These are phyloP conservation scores for Phytophthora uliginosa DNA, from an alignment of 352 stramenopile species.

Conservation along the genomic window DNA sequence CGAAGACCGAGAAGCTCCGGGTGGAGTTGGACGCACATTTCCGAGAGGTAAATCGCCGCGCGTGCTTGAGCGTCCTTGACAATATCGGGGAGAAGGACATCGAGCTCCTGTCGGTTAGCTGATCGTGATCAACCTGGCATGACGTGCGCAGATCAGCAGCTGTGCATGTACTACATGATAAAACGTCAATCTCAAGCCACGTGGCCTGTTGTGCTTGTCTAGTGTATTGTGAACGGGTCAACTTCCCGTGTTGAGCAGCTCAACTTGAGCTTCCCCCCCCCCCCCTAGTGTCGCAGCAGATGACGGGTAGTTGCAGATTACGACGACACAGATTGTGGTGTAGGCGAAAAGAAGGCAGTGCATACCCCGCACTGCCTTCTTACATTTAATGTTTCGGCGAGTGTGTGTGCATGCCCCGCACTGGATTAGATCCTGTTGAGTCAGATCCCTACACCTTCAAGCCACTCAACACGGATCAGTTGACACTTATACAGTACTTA, in stretches of 20 bases:
- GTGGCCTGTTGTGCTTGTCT: conserved; percentile 14
- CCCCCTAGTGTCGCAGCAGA: not conserved
- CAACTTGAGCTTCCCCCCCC: too few species aligned
- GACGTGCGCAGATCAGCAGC: too few species aligned
- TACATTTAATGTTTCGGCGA: too few species aligned
- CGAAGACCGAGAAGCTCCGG: conserved; percentile 72
- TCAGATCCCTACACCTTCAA: too few species aligned
- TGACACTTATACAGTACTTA: too few species aligned
- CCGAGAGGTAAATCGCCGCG: conserved; percentile 72
- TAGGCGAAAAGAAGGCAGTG: not conserved
- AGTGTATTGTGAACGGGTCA: too few species aligned
- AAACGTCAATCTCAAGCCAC: conserved; percentile 26
- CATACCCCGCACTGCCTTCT: not conserved
- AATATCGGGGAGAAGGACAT: conserved; percentile 53
- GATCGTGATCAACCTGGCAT: conserved; percentile 9
- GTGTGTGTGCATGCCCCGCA: too few species aligned
- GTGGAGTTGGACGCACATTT: conserved; percentile 74
- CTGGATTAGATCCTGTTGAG: too few species aligned
- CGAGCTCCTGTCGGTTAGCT: conserved; percentile 20
- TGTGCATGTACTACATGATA: too few species aligned
- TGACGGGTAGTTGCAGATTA: not conserved
- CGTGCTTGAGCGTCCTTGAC: conserved; percentile 72
- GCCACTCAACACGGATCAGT: too few species aligned
- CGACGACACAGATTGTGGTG: not conserved
- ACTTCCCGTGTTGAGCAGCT: too few species aligned